A percentile compares a stretch with the other conserved stretches of the same genome.
Conservation (phyloP, 179 eudicot species). For the Beta lomatogona region DNA sequence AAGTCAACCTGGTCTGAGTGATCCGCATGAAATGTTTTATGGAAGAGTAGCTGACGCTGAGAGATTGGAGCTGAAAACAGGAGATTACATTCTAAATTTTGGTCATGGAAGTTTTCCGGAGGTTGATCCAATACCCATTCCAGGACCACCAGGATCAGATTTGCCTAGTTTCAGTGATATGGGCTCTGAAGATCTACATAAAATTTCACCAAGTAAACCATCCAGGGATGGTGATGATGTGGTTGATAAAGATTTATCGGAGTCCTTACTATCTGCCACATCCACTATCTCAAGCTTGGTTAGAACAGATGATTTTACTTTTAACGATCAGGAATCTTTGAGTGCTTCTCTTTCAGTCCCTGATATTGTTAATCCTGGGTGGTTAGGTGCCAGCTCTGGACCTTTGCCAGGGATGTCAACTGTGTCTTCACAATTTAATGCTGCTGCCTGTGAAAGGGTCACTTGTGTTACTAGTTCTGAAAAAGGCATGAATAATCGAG, state of each 20-base stretch:
- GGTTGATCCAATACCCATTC: slow-evolving; percentile 79
- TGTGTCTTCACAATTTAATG: slow-evolving; percentile 21
- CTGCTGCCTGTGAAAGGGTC: slow-evolving; percentile 28
- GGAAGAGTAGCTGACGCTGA: slow-evolving; percentile 36
- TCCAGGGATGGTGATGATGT: slow-evolving; percentile 49
- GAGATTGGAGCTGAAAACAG: slow-evolving; percentile 24
- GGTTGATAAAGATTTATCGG: slow-evolving; percentile 47
- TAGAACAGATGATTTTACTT: slow-evolving; percentile 15
- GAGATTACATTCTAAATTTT: slow-evolving; percentile 34
- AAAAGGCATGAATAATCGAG: slow-evolving; percentile 21
- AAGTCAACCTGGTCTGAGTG: slow-evolving; percentile 26
- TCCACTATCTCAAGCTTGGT: slow-evolving; percentile 56
- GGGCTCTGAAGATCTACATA: slow-evolving; percentile 69
- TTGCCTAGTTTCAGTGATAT: slow-evolving; percentile 77
- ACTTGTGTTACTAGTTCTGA: slow-evolving; percentile 21
- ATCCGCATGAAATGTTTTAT: slow-evolving; percentile 37
- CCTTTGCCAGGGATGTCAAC: slow-evolving; percentile 27
- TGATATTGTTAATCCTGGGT: slow-evolving; percentile 27
- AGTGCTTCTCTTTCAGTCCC: slow-evolving; percentile 1
- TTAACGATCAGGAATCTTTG: slow-evolving; percentile 30
- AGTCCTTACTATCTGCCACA: slow-evolving; percentile 56
- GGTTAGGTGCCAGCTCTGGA: slow-evolving; percentile 26
- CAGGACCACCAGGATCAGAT: slow-evolving; percentile 94
- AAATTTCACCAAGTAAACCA: slow-evolving; percentile 51
- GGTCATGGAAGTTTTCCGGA: slow-evolving; percentile 41